Base-by-base conservation (phyloP, 306 rosid genomes). In the Sicyos baderoa region DNA sequence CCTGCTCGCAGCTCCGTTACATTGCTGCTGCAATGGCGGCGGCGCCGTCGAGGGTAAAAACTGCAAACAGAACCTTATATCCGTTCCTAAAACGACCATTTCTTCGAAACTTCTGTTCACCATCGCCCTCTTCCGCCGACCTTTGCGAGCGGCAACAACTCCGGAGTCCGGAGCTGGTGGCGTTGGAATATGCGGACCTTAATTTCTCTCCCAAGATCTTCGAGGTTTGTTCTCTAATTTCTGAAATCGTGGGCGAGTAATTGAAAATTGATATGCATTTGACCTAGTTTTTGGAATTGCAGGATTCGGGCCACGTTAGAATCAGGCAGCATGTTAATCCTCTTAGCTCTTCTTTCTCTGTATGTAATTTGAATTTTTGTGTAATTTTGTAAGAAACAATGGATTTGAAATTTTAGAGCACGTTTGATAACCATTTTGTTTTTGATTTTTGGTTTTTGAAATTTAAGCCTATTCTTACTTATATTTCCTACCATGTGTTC, bases 271-370 rank as follows among this genome's bases (percentile, higher is more conserved):
- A 14, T 51, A 13, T 37, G 55, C 32, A 3, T 51, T 47, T 23
- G 7, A 2, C 51, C 19, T 48, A 55, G 9, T 53, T 3, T 3
- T 5, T 47, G 44, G 42, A 54, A 78, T 71, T 84, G 77, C 88
- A 89, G 98, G 95, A 86, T 70, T 54, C 80, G 77, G 95, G 91
- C 75, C 93, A 82, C 66, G 84, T 86, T 55, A 89, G 96, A 71
- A 86, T 92, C 77, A 86, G 98, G 78, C 98, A 89, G 79, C 96
- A 89, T 82, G 98, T 89, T 42, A 92, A 92, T 57, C 98, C 98
- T 35, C 86, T 92, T 0, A 89, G 93, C 58, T 56, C 84, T 29
- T 86, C 93, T 74, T 85, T 86, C 79, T 79, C 91, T 48, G 96
- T 92, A 87, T 68, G 95, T 80, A 71, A 32, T 47, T 70, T 11